Percentiles rank a stretch among this genome's conserved stretches.
Evolutionary conservation across 108 stramenopile species (phyloP).

Genomic region (Thalassiosira profunda): DNA sequence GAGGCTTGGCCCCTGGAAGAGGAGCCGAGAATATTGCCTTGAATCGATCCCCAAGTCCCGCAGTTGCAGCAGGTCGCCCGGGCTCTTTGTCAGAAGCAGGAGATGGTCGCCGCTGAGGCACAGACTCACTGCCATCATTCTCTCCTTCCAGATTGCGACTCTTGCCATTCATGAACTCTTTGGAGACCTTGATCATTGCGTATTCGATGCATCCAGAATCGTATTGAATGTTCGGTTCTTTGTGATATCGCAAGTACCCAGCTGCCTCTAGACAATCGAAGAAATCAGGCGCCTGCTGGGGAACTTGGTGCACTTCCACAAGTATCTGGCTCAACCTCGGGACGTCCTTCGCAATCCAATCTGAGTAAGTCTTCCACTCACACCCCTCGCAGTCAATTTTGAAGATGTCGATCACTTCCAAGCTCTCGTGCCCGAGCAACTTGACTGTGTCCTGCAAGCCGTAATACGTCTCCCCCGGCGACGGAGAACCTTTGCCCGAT

Average conservation of each 20-base stretch:
- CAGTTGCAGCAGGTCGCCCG: too few species aligned
- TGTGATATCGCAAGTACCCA: slow-evolving; percentile 39
- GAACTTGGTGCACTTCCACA: slow-evolving; percentile 49
- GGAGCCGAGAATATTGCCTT: too few species aligned
- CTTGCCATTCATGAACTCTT: too few species aligned
- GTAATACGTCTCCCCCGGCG: neutral
- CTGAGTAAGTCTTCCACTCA: neutral
- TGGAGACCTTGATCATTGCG: slow-evolving; percentile 6
- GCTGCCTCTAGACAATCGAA: slow-evolving; percentile 38
- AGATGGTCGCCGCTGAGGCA: too few species aligned
- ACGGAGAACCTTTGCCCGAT: neutral
- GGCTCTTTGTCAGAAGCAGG: too few species aligned
- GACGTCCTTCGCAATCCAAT: slow-evolving; percentile 10
- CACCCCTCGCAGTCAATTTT: slow-evolving; percentile 17
- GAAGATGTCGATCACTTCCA: slow-evolving; percentile 25
- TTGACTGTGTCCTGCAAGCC: neutral
- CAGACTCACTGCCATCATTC: too few species aligned
- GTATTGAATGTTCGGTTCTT: slow-evolving; percentile 39
- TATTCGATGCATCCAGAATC: too few species aligned
- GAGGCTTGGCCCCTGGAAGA: too few species aligned
- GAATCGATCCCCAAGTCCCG: too few species aligned
- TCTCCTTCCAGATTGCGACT: too few species aligned
- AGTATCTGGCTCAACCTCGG: slow-evolving; percentile 48
- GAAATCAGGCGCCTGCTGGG: slow-evolving; percentile 10
- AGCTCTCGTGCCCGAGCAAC: slow-evolving; percentile 3